A percentile compares a stretch with the other conserved stretches of the same genome.
These are phyloP conservation scores for Candida khao-thaluensis DNA, from an alignment of 805 yeast species.

Conservation along the genomic window DNA sequence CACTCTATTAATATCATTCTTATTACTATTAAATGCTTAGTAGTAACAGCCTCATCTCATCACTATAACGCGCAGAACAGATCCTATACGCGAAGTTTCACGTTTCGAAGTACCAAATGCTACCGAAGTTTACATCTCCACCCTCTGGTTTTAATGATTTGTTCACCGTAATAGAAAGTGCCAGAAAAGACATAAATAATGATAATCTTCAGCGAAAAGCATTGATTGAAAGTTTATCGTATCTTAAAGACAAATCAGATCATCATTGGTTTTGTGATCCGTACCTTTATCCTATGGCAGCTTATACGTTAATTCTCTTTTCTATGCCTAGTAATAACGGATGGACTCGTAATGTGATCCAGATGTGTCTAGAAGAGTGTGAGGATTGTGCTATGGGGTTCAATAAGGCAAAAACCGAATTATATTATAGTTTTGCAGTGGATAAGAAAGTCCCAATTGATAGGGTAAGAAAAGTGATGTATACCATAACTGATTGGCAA, in stretches of 20 bases:
- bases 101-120: no score
- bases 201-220: constrained; percentile 4
- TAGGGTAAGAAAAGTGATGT: constrained; percentile 31
- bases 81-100: not conserved
- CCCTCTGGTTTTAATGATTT: constrained; percentile 11
- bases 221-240: constrained; percentile 21
- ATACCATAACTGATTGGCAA: constrained; percentile 38
- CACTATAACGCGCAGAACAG: not conserved
- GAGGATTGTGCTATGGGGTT: constrained; percentile 53
- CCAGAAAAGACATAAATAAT: constrained; percentile 3
- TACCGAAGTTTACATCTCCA: not conserved
- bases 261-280: constrained; percentile 61
- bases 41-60: no score
- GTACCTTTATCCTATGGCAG: constrained; percentile 45
- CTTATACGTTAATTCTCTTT: constrained; percentile 57
- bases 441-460: constrained; percentile 43
- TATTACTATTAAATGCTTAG: no score
- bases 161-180: not conserved
- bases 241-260: constrained; percentile 19
- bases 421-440: constrained; percentile 52
- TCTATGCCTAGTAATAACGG: constrained; percentile 55
- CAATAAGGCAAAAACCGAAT: constrained; percentile 50
- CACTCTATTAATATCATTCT: no score
- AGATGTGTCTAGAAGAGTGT: constrained; percentile 47
- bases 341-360: constrained; percentile 42